phyloP scores from a whole-genome alignment of 2,329 filamentous ascomycete species.

The Aspergillus sojae region DNA sequence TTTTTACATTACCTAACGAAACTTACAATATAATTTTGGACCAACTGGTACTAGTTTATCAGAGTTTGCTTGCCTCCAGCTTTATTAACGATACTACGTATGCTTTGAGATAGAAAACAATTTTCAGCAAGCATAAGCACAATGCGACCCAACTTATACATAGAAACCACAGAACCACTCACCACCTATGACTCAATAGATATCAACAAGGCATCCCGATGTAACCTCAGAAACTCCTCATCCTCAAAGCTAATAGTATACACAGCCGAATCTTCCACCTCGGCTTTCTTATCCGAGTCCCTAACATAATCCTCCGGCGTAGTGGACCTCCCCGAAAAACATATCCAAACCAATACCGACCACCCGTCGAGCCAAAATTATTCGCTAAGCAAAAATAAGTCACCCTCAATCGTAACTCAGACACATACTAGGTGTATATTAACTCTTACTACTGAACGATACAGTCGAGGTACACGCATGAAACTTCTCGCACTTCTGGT shows the following conservation, averaged over 20 bases:
- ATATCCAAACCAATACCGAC: background rate
- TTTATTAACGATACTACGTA: too few species aligned
- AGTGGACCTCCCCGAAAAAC: background rate
- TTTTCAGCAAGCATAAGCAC: background rate
- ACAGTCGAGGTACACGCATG: background rate
- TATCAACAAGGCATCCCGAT: background rate
- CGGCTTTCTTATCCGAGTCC: too few species aligned
- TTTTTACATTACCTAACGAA: background rate
- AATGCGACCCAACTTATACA: background rate
- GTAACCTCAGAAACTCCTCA: background rate
- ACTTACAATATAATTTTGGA: background rate
- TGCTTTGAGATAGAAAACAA: background rate
- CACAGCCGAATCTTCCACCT: background rate
- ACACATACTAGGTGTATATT: too few species aligned
- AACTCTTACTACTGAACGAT: background rate
- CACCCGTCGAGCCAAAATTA: background rate
- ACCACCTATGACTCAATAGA: background rate
- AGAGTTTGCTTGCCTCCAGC: background rate
- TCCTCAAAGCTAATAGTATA: background rate
- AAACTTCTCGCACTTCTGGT: background rate
- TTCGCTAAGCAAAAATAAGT: background rate
- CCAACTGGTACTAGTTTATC: background rate
- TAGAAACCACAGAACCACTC: background rate
- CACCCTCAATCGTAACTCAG: too few species aligned
- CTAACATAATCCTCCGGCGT: background rate